phyloP scores from a whole-genome alignment of 2,329 filamentous ascomycete species.

The Didymella arachidicola region DNA sequence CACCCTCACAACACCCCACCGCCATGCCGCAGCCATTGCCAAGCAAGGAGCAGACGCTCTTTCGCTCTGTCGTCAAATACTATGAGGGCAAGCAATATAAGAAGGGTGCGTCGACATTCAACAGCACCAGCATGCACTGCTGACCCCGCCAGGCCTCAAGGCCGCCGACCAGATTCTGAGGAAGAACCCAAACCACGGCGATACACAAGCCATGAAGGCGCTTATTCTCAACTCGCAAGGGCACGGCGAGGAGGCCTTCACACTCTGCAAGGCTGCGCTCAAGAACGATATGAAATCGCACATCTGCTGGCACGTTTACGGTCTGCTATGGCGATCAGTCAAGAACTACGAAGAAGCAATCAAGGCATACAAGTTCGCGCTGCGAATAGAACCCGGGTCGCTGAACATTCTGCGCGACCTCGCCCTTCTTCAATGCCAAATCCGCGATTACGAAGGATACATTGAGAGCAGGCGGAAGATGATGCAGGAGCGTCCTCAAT shows the following conservation, averaged over 20 bases:
- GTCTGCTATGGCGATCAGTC: slow-evolving; percentile 86
- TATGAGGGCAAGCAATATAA: slow-evolving; percentile 99
- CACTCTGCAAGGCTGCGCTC: slow-evolving; percentile 88
- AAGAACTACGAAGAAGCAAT: slow-evolving; percentile 99
- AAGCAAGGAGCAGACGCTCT: slow-evolving; percentile 92
- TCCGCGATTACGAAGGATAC: slow-evolving; percentile 94
- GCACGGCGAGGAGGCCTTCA: slow-evolving; percentile 92
- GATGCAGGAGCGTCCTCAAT: slow-evolving; percentile 80
- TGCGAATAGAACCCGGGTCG: slow-evolving; percentile 92
- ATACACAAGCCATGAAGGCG: slow-evolving; percentile 99
- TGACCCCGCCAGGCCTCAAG: slow-evolving; percentile 74
- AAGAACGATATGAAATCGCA: slow-evolving; percentile 98
- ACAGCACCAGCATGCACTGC: slow-evolving; percentile 16
- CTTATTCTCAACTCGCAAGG: slow-evolving; percentile 93
- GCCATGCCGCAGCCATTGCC: slow-evolving; percentile 76
- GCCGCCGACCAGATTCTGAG: slow-evolving; percentile 94
- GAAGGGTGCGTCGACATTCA: slow-evolving; percentile 62
- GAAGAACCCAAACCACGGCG: slow-evolving; percentile 94
- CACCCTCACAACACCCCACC: slow-evolving; percentile 25
- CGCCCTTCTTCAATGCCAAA: slow-evolving; percentile 92
- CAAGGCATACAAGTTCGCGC: slow-evolving; percentile 97
- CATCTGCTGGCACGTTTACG: slow-evolving; percentile 99
- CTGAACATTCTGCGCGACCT: slow-evolving; percentile 93
- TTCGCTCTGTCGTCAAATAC: slow-evolving; percentile 90
- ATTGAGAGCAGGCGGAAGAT: slow-evolving; percentile 87